Conservation (phyloP, 192 early-diverging fungal species). For the Backusella psychrophila region DNA sequence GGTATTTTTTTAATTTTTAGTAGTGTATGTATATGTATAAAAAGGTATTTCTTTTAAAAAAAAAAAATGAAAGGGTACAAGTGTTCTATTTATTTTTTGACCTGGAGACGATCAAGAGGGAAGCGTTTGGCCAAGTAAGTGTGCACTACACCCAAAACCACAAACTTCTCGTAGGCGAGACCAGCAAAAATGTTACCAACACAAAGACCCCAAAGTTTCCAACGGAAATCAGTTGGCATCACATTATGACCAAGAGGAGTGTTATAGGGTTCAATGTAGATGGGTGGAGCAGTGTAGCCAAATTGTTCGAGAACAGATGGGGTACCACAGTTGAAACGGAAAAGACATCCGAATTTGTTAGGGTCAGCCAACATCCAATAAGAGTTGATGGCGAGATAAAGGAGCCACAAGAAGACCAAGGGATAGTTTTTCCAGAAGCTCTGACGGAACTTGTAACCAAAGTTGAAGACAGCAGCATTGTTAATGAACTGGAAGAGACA, state of each 20-base stretch:
- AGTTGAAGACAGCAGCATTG: slow-evolving; percentile 62
- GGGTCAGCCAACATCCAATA: slow-evolving; percentile 60
- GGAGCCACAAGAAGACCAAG: slow-evolving; percentile 50
- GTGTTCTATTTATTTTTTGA: slow-evolving; percentile 31
- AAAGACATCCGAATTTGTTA: slow-evolving; percentile 64
- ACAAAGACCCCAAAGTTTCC: slow-evolving; percentile 51
- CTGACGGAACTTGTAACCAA: slow-evolving; percentile 61
- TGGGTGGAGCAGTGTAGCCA: slow-evolving; percentile 17
- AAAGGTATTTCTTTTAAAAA: not conserved
- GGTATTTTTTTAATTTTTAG: not conserved
- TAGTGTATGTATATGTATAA: slow-evolving; percentile 2
- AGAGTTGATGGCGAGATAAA: slow-evolving; percentile 53
- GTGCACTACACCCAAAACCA: slow-evolving; percentile 49
- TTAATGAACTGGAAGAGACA: slow-evolving; percentile 68
- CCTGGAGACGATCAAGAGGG: slow-evolving; percentile 40
- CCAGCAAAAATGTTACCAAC: slow-evolving; percentile 44
- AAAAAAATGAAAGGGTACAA: not conserved
- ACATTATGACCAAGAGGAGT: slow-evolving; percentile 59
- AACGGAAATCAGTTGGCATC: slow-evolving; percentile 53
- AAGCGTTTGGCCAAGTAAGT: slow-evolving; percentile 41
- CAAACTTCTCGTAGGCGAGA: slow-evolving; percentile 44
- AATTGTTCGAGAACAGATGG: slow-evolving; percentile 17
- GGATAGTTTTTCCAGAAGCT: slow-evolving; percentile 57
- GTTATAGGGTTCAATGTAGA: slow-evolving; percentile 51
- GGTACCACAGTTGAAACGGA: slow-evolving; percentile 50